phyloP scores from a whole-genome alignment of 345 rosid genomes.

The Tarenaya hassleriana region DNA sequence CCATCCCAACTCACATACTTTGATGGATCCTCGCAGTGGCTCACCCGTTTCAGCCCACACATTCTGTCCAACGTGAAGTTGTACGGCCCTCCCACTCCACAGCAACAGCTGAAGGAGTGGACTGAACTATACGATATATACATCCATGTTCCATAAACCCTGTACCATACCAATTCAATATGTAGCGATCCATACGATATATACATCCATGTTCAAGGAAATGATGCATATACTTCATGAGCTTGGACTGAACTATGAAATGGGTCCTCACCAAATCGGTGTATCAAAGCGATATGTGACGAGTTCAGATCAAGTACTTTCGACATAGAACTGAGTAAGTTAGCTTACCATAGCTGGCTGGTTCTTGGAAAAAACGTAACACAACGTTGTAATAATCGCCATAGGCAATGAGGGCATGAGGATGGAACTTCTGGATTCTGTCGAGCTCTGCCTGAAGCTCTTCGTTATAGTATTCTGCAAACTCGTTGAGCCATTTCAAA shows the following conservation, averaged over 20 bases:
- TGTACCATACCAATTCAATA: too few species aligned
- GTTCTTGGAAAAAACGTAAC: slow-evolving; percentile 24
- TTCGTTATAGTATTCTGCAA: slow-evolving; percentile 33
- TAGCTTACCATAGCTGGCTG: slow-evolving; percentile 32
- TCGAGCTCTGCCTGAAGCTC: slow-evolving; percentile 27
- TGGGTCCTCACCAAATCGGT: background rate
- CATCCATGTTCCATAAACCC: too few species aligned
- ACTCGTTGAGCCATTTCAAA: slow-evolving; percentile 34
- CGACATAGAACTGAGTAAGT: background rate
- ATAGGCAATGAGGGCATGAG: slow-evolving; percentile 31
- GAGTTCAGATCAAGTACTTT: too few species aligned
- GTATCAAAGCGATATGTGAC: too few species aligned
- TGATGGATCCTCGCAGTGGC: slow-evolving; percentile 31
- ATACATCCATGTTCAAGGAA: too few species aligned
- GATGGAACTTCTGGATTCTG: slow-evolving; percentile 22
- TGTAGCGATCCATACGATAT: too few species aligned
- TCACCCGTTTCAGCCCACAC: slow-evolving; percentile 26
- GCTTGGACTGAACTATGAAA: background rate
- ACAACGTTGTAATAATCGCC: slow-evolving; percentile 35
- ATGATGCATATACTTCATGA: background rate
- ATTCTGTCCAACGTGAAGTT: slow-evolving; percentile 26
- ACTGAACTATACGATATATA: slow-evolving; percentile 3
- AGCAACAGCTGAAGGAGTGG: slow-evolving; percentile 30
- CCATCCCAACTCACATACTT: slow-evolving; percentile 46
- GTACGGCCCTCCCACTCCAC: slow-evolving; percentile 41